These are phyloP conservation scores for Pichia cactophila DNA, from an alignment of 1,139 yeast genomes.

Conservation along the genomic window DNA sequence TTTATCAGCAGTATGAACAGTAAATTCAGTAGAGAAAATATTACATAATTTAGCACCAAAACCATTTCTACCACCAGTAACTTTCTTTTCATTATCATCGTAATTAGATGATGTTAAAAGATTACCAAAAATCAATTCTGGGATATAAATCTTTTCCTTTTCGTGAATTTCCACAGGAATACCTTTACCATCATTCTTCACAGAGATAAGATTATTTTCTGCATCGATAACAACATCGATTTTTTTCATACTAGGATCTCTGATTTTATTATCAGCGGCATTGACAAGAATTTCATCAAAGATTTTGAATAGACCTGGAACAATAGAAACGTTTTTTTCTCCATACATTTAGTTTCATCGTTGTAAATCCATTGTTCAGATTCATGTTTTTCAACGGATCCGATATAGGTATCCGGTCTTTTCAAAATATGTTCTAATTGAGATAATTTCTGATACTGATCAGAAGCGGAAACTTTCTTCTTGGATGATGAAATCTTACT, in stretches of 20 bases:
- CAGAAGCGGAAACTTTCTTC: constrained; percentile 42
- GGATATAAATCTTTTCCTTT: constrained; percentile 88
- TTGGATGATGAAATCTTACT: background rate
- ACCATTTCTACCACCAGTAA: constrained; percentile 98
- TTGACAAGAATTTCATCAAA: constrained; percentile 96
- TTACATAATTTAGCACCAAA: constrained; percentile 96
- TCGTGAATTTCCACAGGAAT: constrained; percentile 92
- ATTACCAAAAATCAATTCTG: constrained; percentile 94
- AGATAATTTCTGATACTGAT: constrained; percentile 86
- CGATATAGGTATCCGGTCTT: constrained; percentile 97
- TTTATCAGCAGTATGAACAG: constrained; percentile 83
- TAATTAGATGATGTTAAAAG: constrained; percentile 91
- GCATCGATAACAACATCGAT: constrained; percentile 74
- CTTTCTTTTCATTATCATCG: constrained; percentile 91
- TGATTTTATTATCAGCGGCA: constrained; percentile 96
- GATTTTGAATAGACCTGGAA: constrained; percentile 93
- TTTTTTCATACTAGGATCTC: constrained; percentile 85
- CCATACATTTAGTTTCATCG: constrained; percentile 65
- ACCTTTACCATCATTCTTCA: constrained; percentile 90
- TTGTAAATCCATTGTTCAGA: constrained; percentile 84
- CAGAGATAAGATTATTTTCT: constrained; percentile 67
- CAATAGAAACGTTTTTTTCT: constrained; percentile 65
- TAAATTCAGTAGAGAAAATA: constrained; percentile 83
- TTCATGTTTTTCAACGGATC: constrained; percentile 80
- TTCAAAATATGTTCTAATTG: constrained; percentile 94